Evolutionary conservation across 768 basidiomycete genomes (phyloP), one percentile per base, ranked within the genome.

Genomic region (Podaxis mareebaensis): DNA sequence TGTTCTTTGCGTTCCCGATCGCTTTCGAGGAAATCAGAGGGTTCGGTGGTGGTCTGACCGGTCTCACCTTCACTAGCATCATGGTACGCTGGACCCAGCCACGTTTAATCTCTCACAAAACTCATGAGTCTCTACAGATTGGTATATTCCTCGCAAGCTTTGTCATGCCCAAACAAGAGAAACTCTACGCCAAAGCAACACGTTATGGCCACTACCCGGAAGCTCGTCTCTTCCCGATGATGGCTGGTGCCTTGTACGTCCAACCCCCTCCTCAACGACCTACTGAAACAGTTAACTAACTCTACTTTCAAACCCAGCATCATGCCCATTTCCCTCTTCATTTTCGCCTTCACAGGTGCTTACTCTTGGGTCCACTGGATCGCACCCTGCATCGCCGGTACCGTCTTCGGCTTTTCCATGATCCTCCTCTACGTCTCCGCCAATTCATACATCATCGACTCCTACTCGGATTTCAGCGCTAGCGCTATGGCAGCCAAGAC

Each of bases 401-500:
- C 69, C 42, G 59, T 79, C 42, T 78, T 80, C 60, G 79, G 80
- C 12, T 73, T 78, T 55, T 75, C 76, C 48, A 76, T 81, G 75
- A 77, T 78, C 66, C 67, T 79, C 58, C 64, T 81, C 64, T 81
- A 80, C 71, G 72, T 80, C 67, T 75, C 77, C 46, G 78, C 77
- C 17, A 77, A 80, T 67, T 79, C 77, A 1, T 81, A 80, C 70
- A 79, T 80, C 72, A 73, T 81, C 65, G 80, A 80, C 70, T 75
- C 75, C 17, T 79, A 78, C 71, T 74, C 72, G 65, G 66, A 67
- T 52, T 80, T 73, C 66, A 80, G 80, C 11, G 81, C 82, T 0
- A 77, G 76, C 17, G 81, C 81, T 5, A 75, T 81, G 63, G 78
- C 80, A 1, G 81, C 80, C 12, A 80, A 79, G 63, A 80, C 81